A percentile compares a stretch with the other conserved stretches of the same genome.
These are phyloP conservation scores for Cephalotrichum gorgonifer DNA, from an alignment of 2,329 filamentous ascomycete species.

Conservation along the genomic window DNA sequence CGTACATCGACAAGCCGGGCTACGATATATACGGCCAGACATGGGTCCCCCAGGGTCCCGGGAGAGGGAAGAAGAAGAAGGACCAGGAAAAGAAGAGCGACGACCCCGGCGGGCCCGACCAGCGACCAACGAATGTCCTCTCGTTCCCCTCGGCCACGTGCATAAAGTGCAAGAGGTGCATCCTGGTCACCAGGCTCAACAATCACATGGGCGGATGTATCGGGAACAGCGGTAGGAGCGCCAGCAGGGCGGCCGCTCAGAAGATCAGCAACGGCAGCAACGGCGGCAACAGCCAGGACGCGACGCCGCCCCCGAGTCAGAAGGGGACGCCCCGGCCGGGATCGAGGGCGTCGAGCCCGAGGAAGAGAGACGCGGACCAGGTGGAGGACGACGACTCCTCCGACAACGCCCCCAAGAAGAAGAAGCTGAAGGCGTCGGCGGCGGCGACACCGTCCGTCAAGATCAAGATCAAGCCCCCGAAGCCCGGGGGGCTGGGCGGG, in stretches of 20 bases:
- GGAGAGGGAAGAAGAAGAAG: slow-evolving; percentile 71
- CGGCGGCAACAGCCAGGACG: slow-evolving; percentile 36
- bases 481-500: slow-evolving; percentile 6
- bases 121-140: slow-evolving; percentile 49
- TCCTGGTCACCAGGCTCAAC: slow-evolving; percentile 54
- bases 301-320: slow-evolving; percentile 51
- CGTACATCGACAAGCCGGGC: slow-evolving; percentile 65
- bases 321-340: slow-evolving; percentile 49
- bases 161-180: slow-evolving; percentile 57
- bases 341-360: slow-evolving; percentile 42
- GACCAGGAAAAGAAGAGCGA: slow-evolving; percentile 54
- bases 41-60: slow-evolving; percentile 61
- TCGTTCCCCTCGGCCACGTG: slow-evolving; percentile 57
- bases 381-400: slow-evolving; percentile 44
- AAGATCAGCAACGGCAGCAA: slow-evolving; percentile 50
- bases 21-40: slow-evolving; percentile 78
- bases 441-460: slow-evolving; percentile 9
- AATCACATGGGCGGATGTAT: slow-evolving; percentile 62
- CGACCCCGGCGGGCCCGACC: slow-evolving; percentile 34
- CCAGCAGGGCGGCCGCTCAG: slow-evolving; percentile 50
- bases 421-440: slow-evolving; percentile 39
- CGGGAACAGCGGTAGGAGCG: slow-evolving; percentile 53
- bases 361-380: slow-evolving; percentile 46
- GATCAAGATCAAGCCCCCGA: slow-evolving; percentile 40
- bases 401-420: slow-evolving; percentile 44